Conservation (phyloP, 495 filamentous ascomycete species). For the Annulohypoxylon moriforme region DNA sequence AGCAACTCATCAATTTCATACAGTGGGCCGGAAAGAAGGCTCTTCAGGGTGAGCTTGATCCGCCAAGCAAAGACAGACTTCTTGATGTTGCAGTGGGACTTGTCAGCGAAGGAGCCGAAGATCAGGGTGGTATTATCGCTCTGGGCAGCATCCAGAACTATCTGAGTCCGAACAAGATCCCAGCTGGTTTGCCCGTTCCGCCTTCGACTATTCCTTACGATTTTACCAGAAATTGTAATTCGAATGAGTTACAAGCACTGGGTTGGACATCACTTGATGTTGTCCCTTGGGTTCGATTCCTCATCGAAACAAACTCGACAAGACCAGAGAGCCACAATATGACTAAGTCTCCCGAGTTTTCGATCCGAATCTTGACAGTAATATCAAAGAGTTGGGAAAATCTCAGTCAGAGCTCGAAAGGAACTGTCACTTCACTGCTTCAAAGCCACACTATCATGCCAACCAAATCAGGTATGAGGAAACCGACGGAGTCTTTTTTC, state of each 20-base stretch:
- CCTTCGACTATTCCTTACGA: conserved; percentile 82
- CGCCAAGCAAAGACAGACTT: conserved; percentile 68
- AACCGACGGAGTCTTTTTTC: conserved; percentile 90
- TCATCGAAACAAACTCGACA: conserved; percentile 69
- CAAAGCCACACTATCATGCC: conserved; percentile 81
- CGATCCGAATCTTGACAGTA: conserved; percentile 79
- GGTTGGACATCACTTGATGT: conserved; percentile 86
- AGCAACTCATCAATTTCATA: conserved; percentile 82
- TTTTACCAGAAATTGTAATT: conserved; percentile 68
- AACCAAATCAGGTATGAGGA: conserved; percentile 89
- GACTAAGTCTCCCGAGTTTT: conserved; percentile 76
- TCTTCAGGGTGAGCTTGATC: conserved; percentile 72
- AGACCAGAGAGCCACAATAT: conserved; percentile 63
- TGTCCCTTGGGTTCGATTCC: conserved; percentile 82
- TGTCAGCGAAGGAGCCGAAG: conserved; percentile 69
- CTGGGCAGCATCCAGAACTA: conserved; percentile 80
- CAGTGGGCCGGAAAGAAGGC: conserved; percentile 81
- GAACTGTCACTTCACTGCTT: conserved; percentile 70
- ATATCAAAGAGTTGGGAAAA: conserved; percentile 90
- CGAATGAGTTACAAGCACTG: conserved; percentile 73
- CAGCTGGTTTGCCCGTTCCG: conserved; percentile 85
- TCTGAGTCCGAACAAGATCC: conserved; percentile 77
- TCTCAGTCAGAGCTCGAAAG: conserved; percentile 72
- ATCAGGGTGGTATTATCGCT: conserved; percentile 73
- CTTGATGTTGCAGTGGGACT: conserved; percentile 84